Percentiles rank a stretch among this genome's conserved stretches.
These are phyloP conservation scores for Salvia rosmarinus DNA, from an alignment of 257 asterid genomes.

Conservation along the genomic window DNA sequence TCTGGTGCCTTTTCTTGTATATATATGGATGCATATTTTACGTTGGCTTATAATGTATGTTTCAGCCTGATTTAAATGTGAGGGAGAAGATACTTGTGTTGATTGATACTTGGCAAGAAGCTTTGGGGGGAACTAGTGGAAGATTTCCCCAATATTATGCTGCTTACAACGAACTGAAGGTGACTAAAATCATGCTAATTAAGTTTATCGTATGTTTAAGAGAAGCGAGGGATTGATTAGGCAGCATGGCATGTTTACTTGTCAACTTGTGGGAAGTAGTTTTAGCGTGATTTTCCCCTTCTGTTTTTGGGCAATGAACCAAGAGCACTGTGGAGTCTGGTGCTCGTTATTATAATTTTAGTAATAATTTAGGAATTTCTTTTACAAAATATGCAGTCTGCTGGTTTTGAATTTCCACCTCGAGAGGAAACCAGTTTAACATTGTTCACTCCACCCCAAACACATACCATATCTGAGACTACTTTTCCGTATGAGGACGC, in stretches of 20 bases:
- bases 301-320: not conserved
- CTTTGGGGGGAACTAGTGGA: constrained; percentile 78
- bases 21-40: not conserved
- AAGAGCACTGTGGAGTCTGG: not conserved
- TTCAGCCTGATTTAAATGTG: constrained; percentile 89
- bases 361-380: constrained; percentile 12
- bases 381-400: constrained; percentile 52
- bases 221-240: not conserved
- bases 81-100: constrained; percentile 84
- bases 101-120: constrained; percentile 94
- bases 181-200: constrained; percentile 33
- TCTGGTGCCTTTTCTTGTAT: constrained; percentile 1
- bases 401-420: constrained; percentile 92
- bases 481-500: constrained; percentile 74
- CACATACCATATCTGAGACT: constrained; percentile 57
- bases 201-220: not conserved
- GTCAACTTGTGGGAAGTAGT: not conserved
- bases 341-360: not conserved
- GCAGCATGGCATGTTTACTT: not conserved
- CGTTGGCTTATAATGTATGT: constrained; percentile 20
- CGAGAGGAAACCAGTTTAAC: constrained; percentile 72
- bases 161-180: constrained; percentile 93
- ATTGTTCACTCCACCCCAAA: constrained; percentile 80
- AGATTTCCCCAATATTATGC: constrained; percentile 80
- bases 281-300: not conserved